These are phyloP conservation scores for Termitomyces sp. DNA, from an alignment of 768 basidiomycete species.

Conservation along the genomic window DNA sequence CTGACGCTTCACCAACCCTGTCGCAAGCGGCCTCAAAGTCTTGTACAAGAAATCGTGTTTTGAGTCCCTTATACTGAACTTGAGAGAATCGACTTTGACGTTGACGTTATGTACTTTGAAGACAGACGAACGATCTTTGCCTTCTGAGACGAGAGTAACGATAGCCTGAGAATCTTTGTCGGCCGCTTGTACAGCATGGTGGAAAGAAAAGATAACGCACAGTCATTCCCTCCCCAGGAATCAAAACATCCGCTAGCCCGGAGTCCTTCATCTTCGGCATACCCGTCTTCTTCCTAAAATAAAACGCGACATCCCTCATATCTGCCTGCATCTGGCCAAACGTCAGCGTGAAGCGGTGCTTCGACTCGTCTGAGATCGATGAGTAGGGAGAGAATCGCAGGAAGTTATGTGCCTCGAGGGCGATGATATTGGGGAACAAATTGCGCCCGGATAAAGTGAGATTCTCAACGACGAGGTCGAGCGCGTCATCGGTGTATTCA, in stretches of 20 bases:
- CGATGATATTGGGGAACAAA: conserved; percentile 79
- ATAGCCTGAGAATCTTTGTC: conserved; percentile 35
- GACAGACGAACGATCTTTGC: conserved; percentile 63
- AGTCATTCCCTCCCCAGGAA: conserved; percentile 80
- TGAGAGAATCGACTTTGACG: conserved; percentile 84
- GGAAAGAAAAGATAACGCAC: conserved; percentile 32
- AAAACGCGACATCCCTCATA: conserved; percentile 91
- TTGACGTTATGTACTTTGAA: conserved; percentile 70
- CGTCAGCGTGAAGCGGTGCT: conserved; percentile 72
- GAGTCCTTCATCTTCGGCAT: conserved; percentile 78
- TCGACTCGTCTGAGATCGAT: conserved; percentile 49
- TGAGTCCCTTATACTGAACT: conserved; percentile 86
- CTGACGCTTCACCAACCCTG: conserved; percentile 77
- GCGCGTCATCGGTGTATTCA: conserved; percentile 84
- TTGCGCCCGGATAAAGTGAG: conserved; percentile 85
- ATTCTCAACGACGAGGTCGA: conserved; percentile 94
- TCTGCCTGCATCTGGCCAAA: conserved; percentile 89
- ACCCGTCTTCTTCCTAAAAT: conserved; percentile 82
- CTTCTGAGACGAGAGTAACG: conserved; percentile 55
- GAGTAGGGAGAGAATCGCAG: conserved; percentile 83
- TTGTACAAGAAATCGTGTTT: conserved; percentile 91
- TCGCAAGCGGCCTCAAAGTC: conserved; percentile 76
- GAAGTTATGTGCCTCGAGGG: conserved; percentile 75
- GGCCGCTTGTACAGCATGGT: not conserved
- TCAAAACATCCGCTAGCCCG: conserved; percentile 80